phyloP scores from a whole-genome alignment of 164 flowering plant species.

The Dillenia turbinata region DNA sequence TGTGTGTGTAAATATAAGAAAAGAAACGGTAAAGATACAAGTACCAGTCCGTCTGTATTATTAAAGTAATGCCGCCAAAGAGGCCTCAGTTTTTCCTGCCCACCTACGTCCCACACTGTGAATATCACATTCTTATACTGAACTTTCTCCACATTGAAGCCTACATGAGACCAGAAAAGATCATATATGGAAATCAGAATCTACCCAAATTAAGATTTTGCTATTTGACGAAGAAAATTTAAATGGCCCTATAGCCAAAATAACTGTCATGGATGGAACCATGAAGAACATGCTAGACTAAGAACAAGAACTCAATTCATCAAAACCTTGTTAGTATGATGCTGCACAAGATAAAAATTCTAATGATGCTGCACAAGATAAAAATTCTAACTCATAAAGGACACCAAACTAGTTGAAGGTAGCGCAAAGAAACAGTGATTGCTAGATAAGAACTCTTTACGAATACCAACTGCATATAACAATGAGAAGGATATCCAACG shows the following conservation, averaged over 20 bases:
- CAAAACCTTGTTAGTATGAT: no score
- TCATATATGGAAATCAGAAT: not conserved
- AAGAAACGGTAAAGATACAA: not conserved
- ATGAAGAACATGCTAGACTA: no score
- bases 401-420: no score
- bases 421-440: no score
- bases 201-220: not conserved
- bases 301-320: no score
- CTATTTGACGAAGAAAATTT: not conserved
- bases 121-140: constrained; percentile 95
- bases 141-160: constrained; percentile 98
- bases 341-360: no score
- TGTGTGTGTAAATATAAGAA: not conserved
- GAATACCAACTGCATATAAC: no score
- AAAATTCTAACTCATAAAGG: no score
- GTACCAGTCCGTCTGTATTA: constrained; percentile 96
- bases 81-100: constrained; percentile 95
- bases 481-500: no score
- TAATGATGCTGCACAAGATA: no score
- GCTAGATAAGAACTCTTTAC: no score
- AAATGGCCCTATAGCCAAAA: constrained; percentile 9
- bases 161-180: constrained; percentile 30
- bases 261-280: no score
- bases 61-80: constrained; percentile 99
- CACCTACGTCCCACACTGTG: constrained; percentile 99